These are phyloP conservation scores for Boletellus sp. DNA, from an alignment of 1,284 basidiomycete species.

Conservation along the genomic window DNA sequence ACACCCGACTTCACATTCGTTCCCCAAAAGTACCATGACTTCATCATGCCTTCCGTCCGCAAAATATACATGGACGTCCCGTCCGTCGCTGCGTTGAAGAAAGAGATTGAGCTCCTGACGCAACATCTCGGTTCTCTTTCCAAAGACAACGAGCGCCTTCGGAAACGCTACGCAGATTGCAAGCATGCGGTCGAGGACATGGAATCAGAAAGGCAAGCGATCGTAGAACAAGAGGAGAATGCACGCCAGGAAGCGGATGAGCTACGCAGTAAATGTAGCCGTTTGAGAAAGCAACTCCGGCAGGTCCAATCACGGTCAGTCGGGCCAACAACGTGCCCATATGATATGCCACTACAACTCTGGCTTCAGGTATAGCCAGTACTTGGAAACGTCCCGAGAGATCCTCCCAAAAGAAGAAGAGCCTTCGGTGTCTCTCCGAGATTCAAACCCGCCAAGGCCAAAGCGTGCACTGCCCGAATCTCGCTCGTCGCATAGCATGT, in stretches of 20 bases:
- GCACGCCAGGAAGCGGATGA: conserved; percentile 27
- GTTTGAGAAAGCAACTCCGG: conserved; percentile 18
- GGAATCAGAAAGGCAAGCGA: conserved; percentile 35
- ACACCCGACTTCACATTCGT: conserved; percentile 47
- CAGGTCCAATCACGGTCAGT: conserved; percentile 20
- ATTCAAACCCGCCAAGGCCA: conserved; percentile 13
- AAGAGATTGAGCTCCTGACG: conserved; percentile 33
- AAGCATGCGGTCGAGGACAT: conserved; percentile 32
- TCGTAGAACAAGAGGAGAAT: conserved; percentile 26
- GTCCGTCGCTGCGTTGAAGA: conserved; percentile 28
- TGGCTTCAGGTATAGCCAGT: conserved; percentile 12
- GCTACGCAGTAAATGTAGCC: conserved; percentile 33
- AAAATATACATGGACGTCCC: conserved; percentile 51
- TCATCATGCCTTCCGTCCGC: conserved; percentile 52
- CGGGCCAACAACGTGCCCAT: not conserved
- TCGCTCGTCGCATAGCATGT: conserved; percentile 7
- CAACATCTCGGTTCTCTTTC: conserved; percentile 35
- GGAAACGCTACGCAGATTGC: conserved; percentile 38
- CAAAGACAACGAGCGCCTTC: conserved; percentile 40
- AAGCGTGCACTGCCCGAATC: conserved; percentile 30
- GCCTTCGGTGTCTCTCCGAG: conserved; percentile 8
- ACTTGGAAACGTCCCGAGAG: conserved; percentile 8
- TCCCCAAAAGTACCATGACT: conserved; percentile 57
- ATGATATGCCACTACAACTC: conserved; percentile 13
- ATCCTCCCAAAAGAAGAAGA: conserved; percentile 27